A percentile compares a stretch with the other conserved stretches of the same genome.
Conservation (phyloP, 306 rosid species). For the Dalbergia cochinchinensis region DNA sequence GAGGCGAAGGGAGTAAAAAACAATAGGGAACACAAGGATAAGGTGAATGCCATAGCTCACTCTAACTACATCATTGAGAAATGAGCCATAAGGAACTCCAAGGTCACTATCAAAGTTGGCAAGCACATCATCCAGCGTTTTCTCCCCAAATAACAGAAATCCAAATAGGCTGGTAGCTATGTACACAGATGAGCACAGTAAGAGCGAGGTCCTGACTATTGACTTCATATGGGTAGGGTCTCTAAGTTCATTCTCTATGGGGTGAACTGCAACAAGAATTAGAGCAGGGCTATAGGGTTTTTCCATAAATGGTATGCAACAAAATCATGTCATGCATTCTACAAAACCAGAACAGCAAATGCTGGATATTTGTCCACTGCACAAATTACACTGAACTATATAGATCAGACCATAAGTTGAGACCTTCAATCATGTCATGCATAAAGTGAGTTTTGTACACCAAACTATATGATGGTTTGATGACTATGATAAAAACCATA, state of each 20-base stretch:
- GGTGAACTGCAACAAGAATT: constrained; percentile 62
- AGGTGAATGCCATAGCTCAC: constrained; percentile 83
- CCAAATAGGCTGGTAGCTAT: constrained; percentile 71
- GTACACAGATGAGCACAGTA: constrained; percentile 64
- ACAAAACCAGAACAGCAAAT: not conserved
- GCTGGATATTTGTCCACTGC: not conserved
- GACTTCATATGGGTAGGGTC: constrained; percentile 67
- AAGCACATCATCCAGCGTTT: constrained; percentile 72
- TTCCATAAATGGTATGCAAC: constrained; percentile 10
- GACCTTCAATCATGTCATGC: not conserved
- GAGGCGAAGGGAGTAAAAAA: constrained; percentile 80
- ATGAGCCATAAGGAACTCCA: constrained; percentile 67
- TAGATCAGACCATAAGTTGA: not conserved
- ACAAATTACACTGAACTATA: not conserved
- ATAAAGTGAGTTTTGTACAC: not conserved
- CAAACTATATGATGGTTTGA: not conserved
- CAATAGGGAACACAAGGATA: constrained; percentile 82
- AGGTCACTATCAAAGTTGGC: constrained; percentile 84
- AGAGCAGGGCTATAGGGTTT: not conserved
- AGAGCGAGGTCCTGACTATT: constrained; percentile 60
- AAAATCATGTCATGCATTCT: not conserved
- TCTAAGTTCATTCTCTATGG: constrained; percentile 67
- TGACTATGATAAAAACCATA: not conserved
- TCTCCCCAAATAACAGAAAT: constrained; percentile 74
- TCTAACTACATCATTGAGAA: constrained; percentile 74